Evolutionary conservation across 2,329 filamentous ascomycete genomes (phyloP), one percentile per base, ranked within the genome.

Genomic region (Zymoseptoria brevis): DNA sequence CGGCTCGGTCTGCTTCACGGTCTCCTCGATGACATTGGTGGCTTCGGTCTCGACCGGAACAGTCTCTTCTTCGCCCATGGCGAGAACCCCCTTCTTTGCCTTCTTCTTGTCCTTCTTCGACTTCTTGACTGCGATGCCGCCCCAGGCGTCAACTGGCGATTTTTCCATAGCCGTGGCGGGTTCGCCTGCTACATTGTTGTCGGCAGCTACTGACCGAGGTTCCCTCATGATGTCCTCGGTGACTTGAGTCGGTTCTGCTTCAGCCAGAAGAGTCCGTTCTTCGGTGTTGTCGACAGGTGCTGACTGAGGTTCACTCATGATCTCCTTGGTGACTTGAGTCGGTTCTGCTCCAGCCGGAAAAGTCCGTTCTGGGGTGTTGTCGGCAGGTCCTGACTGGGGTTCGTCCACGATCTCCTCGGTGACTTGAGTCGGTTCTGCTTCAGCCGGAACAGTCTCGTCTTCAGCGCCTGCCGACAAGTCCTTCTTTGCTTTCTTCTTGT

Each of bases 81-180:
- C 4, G 13, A 26, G n/a, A 5, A 52, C 19, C 22, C 66, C 62
- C 57, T 70, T 73, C 55, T 76, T 49, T 29, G 57, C 53, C 21
- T 58, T 41, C n/a, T 74, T 74, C 63, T 75, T 75, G 21, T 74
- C 71, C 52, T 76, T 77, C 65, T 76, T 75, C 41, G 71, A 69
- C 58, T 64, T 64, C 59, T 72, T 72, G 35, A 41, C 41, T 4
- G 57, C 57, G 24, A 59, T 50, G 11, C 29, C 53, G 5, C 59
- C 41, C 35, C 50, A 62, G 19, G 57, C 54, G 26, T 62, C 60
- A 8, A 57, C 54, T 5, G 16, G 16, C 50, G 26, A 2, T 8
- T 19, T 56, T 26, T 50, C 54, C 16, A 50, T 3, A 24, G 22
- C 19, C 7, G 22, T 55, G 35, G 50, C 57, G n/a, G 52, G 51